Evolutionary conservation across 2,329 filamentous ascomycete genomes (phyloP), one percentile per base, ranked within the genome.

Genomic region (Hypoxylon rubiginosum): DNA sequence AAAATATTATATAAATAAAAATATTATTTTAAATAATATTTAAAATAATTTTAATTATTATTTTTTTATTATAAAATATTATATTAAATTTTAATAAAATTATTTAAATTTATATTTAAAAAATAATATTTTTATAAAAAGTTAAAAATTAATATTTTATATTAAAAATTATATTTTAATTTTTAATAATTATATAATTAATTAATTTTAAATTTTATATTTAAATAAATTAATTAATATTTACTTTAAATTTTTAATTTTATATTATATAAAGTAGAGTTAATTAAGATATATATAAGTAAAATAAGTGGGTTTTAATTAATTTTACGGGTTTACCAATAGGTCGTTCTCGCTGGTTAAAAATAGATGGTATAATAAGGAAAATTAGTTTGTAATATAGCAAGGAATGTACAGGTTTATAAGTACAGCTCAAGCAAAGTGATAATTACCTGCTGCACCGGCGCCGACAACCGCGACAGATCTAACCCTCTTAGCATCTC

Each of bases 381-480:
- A 28, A 21, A 11, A 15, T 34, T 3, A 19, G n/a, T 19, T 10
- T 2, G 17, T 10, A 3, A 2, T 13, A 36, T 36, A 6, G 2
- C 15, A 36, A 15, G 10, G 34, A 11, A 7, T 34, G 4, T 6
- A 36, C 13, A 15, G 30, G n/a, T n/a, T n/a, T 10, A 34, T 34
- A 34, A 34, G 8, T 34, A 8, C 5, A 34, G 4, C 11, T 36
- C 2, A 15, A 36, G 34, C 34, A 1, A 36, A 43, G 39, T 57
- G 17, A 60, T 64, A 45, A 50, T 75, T 15, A 80, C 81, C 82
- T 54, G 80, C 76, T 15, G 81, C 80, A 24, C 82, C 81, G 4
- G 81, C 82, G 7, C 82, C 81, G 50, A 83, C 79, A 34, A 83
- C 76, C 19, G 81, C 80, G 5, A 83, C 79, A 1, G 81, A 81